Evolutionary conservation across 768 basidiomycete species (phyloP).

Genomic region (Lentinula sp.): DNA sequence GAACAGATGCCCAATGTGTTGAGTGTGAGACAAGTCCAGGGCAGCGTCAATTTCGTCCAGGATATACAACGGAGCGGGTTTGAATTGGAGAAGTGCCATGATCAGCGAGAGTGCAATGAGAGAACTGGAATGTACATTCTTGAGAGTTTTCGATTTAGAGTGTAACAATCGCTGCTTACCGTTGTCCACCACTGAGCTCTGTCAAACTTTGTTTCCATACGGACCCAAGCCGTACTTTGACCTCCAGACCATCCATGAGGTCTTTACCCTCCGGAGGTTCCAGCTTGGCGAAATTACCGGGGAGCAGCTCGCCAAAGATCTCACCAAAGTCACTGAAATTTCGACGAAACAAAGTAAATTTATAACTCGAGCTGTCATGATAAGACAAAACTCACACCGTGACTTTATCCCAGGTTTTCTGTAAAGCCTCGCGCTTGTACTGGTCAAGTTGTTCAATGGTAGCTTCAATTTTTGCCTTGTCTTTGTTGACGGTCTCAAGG

Average conservation of each 20-base stretch:
- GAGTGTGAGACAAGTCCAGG: conserved; percentile 91
- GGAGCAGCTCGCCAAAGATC: conserved; percentile 92
- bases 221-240: conserved; percentile 90
- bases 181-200: conserved; percentile 94
- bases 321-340: conserved; percentile 81
- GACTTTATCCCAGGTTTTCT: conserved; percentile 96
- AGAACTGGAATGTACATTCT: conserved; percentile 49
- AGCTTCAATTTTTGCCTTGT: conserved; percentile 92
- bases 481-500: conserved; percentile 80
- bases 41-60: conserved; percentile 99
- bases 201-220: conserved; percentile 99
- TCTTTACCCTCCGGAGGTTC: conserved; percentile 92
- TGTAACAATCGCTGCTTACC: conserved; percentile 37
- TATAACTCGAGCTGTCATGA: not conserved
- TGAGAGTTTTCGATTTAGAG: not conserved
- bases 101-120: conserved; percentile 96
- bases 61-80: conserved; percentile 99
- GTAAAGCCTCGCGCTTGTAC: conserved; percentile 89
- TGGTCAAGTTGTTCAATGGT: conserved; percentile 91
- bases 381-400: conserved; percentile 55
- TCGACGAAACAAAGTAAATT: not conserved
- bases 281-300: conserved; percentile 94
- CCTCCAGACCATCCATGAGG: conserved; percentile 91
- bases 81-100: conserved; percentile 99
- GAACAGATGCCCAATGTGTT: conserved; percentile 98